These are phyloP conservation scores for Cyclospora cayetanensis DNA, from an alignment of 169 alveolate species.

Conservation along the genomic window DNA sequence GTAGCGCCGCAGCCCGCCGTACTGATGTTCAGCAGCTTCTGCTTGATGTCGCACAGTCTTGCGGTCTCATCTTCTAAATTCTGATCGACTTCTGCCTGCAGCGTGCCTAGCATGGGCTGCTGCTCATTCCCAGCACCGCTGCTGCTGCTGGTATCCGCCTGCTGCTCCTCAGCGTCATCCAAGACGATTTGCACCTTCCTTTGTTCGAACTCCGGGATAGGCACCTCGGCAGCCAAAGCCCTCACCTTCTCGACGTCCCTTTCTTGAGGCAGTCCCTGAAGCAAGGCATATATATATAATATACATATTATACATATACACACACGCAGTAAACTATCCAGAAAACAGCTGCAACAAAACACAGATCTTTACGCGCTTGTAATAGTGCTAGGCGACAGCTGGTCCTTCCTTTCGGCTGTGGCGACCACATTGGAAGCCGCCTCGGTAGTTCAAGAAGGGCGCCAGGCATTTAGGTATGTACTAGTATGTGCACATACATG, in stretches of 20 bases:
- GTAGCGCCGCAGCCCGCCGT: not conserved
- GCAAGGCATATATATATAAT: too few species aligned
- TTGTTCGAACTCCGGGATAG: conserved; percentile 77
- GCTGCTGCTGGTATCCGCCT: conserved; percentile 66
- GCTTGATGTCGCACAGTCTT: not conserved
- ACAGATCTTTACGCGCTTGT: too few species aligned
- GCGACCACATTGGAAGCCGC: too few species aligned
- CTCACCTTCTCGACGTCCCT: conserved; percentile 72
- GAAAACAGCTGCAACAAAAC: too few species aligned
- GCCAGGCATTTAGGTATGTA: too few species aligned
- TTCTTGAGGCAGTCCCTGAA: conserved; percentile 78
- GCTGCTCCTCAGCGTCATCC: conserved; percentile 86
- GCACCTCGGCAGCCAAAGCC: conserved; percentile 72
- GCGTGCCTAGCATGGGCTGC: not conserved
- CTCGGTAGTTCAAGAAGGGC: too few species aligned
- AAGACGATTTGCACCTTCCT: conserved; percentile 82
- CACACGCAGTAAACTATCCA: too few species aligned
- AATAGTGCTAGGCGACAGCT: too few species aligned
- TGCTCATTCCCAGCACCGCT: not conserved
- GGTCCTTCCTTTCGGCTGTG: too few species aligned
- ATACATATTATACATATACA: too few species aligned
- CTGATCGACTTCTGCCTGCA: not conserved
- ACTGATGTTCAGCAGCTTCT: not conserved
- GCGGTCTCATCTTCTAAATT: too few species aligned
- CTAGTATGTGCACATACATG: too few species aligned